Base-by-base conservation (phyloP, 192 early-diverging fungal species). In the Coemansia sp. region DNA sequence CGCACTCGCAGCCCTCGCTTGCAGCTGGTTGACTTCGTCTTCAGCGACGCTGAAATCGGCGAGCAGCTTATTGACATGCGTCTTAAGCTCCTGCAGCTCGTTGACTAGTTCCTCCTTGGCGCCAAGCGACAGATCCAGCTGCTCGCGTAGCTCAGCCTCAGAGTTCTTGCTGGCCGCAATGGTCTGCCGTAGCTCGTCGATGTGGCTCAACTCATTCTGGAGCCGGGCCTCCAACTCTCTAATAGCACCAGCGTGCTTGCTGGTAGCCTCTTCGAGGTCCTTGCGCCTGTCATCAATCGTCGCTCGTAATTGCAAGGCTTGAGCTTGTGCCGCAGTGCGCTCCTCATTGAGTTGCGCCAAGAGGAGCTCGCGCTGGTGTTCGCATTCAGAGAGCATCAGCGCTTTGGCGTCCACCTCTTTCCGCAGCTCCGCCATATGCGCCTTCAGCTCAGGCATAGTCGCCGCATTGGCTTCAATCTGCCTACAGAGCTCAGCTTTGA, bases 401-500 rank as follows among this genome's bases (percentile, higher is more conserved):
- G 52, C 3, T 7, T 53, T 30, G 26, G 23, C 63, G 42, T 32
- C 67, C 9, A 64, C 44, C 7, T 59, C 28, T 23, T 21, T 63
- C 19, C 47, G 61, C 57, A 73, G 32, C 3, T 59, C 32, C 13
- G 23, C 69, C 4, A 64, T 33, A 42, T 71, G 66, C 5, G n/a
- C 32, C 62, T 76, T 53, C 38, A 71, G 55, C 40, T 64, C 69
- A 0, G 30, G 11, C 23, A 59, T 33, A 6, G 13, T 1, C 4
- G 40, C 35, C 3, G 52, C 59, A n/a, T 52, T 58, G 3, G 52
- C 46, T 26, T 66, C 70, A 19, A 75, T 61, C 43, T 80, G 55
- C 60, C 40, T 52, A 21, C 42, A 30, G 13, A 73, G 67, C 23
- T 67, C 46, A 33, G 50, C 61, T 17, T 58, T 67, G 8, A 57